These are phyloP conservation scores for Dendrobium nobile DNA, from an alignment of 106 monocot species.

Conservation along the genomic window DNA sequence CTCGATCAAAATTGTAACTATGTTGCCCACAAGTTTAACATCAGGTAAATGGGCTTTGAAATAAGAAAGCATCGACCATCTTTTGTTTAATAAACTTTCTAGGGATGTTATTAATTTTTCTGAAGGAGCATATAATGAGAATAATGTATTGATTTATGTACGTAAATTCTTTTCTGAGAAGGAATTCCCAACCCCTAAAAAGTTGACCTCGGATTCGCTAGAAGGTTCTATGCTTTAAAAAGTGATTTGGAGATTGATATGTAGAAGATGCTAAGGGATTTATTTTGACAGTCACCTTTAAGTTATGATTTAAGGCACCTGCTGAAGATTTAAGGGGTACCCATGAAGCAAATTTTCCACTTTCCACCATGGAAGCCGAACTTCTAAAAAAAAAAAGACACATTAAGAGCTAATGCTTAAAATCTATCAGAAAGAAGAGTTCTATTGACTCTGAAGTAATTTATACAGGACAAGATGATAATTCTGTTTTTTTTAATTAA, in stretches of 20 bases:
- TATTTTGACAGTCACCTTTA: too few relatives aligned
- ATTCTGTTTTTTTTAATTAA: too few relatives aligned
- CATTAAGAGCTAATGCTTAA: too few relatives aligned
- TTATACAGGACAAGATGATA: too few relatives aligned
- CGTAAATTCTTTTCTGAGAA: background rate
- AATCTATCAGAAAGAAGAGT: too few relatives aligned
- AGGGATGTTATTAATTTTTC: background rate
- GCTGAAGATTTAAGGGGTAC: too few relatives aligned
- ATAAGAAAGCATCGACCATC: background rate
- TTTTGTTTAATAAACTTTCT: background rate
- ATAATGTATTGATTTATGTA: background rate
- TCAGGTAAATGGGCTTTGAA: slow-evolving; percentile 27
- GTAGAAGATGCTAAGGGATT: too few relatives aligned
- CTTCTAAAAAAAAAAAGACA: too few relatives aligned
- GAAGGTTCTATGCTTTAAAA: background rate
- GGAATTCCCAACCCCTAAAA: background rate
- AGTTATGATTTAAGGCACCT: too few relatives aligned
- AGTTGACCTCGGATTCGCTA: background rate
- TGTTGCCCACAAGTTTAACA: slow-evolving; percentile 56
- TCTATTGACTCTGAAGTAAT: too few relatives aligned
- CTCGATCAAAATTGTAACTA: slow-evolving; percentile 30
- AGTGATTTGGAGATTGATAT: background rate
- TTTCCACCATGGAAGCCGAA: too few relatives aligned
- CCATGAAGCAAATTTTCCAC: too few relatives aligned
- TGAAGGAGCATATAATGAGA: background rate